Percentiles rank a stretch among this genome's conserved stretches.
These are phyloP conservation scores for Pseudogymnoascus sp. DNA, from an alignment of 2,329 filamentous ascomycete genomes.

Conservation along the genomic window DNA sequence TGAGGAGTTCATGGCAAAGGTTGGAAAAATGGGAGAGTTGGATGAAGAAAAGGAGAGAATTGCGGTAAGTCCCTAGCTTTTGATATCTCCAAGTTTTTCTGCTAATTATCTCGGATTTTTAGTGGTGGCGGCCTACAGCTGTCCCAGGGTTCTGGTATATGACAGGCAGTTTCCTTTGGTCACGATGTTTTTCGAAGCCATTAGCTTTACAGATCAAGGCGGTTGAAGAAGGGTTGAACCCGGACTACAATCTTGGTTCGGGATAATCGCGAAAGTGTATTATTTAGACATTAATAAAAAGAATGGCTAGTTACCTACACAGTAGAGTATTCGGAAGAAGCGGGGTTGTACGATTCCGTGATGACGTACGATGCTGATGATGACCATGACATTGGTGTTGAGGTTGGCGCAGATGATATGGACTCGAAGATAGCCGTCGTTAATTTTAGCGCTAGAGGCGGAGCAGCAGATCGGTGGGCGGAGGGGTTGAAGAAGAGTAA, in stretches of 20 bases:
- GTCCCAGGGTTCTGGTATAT: conserved; percentile 34
- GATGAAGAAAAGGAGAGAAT: not conserved
- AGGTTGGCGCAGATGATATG: too few relatives aligned
- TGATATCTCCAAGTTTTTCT: not conserved
- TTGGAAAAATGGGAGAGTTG: not conserved
- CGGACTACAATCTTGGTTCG: not conserved
- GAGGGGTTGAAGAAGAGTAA: too few relatives aligned
- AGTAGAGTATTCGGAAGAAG: too few relatives aligned
- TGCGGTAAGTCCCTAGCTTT: not conserved
- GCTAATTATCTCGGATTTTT: not conserved
- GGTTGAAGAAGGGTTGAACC: conserved; percentile 8
- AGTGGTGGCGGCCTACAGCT: conserved; percentile 33
- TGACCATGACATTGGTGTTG: too few relatives aligned
- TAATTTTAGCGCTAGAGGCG: too few relatives aligned
- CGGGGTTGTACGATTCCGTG: too few relatives aligned
- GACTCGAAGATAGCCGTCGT: too few relatives aligned
- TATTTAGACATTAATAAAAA: not conserved
- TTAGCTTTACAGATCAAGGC: conserved; percentile 35
- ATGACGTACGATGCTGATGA: too few relatives aligned
- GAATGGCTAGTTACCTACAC: too few relatives aligned
- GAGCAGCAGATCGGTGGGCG: too few relatives aligned
- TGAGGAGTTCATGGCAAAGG: conserved; percentile 10
- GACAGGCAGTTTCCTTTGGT: conserved; percentile 29
- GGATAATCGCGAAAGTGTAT: not conserved
- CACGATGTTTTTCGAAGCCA: conserved; percentile 29